Base-by-base conservation (phyloP, 176 grass and related monocot genomes). In the Guadua angustifolia region DNA sequence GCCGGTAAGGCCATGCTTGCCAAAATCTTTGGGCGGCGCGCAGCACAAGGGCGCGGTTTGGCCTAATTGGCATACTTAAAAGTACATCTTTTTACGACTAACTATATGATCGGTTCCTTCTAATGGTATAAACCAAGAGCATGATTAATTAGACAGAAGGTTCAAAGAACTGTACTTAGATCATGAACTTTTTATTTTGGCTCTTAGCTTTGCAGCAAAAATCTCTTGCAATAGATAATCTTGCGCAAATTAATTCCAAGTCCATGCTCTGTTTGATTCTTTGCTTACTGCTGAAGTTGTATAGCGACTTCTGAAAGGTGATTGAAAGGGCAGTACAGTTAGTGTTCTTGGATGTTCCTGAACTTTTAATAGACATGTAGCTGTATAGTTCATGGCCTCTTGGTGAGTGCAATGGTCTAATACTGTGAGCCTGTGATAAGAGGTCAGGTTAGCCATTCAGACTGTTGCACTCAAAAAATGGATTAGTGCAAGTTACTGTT, bases 1-100 rank as follows among this genome's bases (percentile, higher is more conserved):
- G 95, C 91, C 85, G 95, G 95, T 98, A 71, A 66, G 22, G 9
- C 62, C 46, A 44, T 70, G 53, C 45, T 43, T 33, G 64, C 71
- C 39, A 13, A 62, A 79, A 47, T 6, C 62, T 24, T 32, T 47
- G 25, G 32, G 40, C 42, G 26, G 61, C 51, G 5, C 29, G 11
- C 24, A 12, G 18, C 29, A 67, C 42, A 71, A 18, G 18, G 21
- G 9, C 24, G 10, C 47, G 57, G 55, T 66, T 46, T n/a, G 52
- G 12, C 51, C 29, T 65, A 58, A 29, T 32, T 47, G 10, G 13
- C 15, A 49, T 74, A 58, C 69, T 69, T 67, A 25, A 63, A 64
- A 43, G 24, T 35, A 76, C 44, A 50, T 65, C 58, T 35, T 25
- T 17, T 25, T 24, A 51, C 26, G 81, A 83, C 59, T 63, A 33